A percentile compares a stretch with the other conserved stretches of the same genome.
These are phyloP conservation scores for Pleurotus citrinopileatus DNA, from an alignment of 768 basidiomycete species.

Conservation along the genomic window DNA sequence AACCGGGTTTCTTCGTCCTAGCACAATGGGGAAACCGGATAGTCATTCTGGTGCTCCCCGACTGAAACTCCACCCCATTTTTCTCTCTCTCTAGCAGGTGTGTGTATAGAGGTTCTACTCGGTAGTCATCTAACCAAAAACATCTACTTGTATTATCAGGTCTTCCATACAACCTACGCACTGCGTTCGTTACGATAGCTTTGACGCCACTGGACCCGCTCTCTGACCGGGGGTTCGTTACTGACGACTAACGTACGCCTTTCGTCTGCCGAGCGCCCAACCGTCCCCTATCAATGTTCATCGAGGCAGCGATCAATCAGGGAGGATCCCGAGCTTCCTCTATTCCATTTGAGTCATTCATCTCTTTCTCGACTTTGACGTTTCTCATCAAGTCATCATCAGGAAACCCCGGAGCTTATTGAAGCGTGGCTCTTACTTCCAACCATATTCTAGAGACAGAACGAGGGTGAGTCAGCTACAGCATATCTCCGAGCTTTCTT, in stretches of 20 bases:
- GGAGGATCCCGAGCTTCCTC: background rate
- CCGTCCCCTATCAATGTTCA: too few species aligned
- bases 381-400: background rate
- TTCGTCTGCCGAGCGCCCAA: background rate
- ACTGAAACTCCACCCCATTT: background rate
- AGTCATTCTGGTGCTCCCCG: background rate
- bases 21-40: background rate
- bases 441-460: too few species aligned
- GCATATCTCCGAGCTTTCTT: too few species aligned
- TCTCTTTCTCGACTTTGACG: background rate
- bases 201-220: background rate
- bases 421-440: background rate
- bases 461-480: too few species aligned
- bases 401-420: background rate
- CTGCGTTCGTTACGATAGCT: background rate
- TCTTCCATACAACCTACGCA: background rate
- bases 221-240: background rate
- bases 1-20: background rate
- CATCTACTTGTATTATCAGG: too few species aligned
- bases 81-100: too few species aligned
- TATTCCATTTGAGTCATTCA: background rate
- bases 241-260: background rate
- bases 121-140: too few species aligned
- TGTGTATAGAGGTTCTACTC: too few species aligned
- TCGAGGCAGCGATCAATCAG: too few species aligned